These are phyloP conservation scores for Aspergillus homomorphus DNA, from an alignment of 495 filamentous ascomycete genomes.

Conservation along the genomic window DNA sequence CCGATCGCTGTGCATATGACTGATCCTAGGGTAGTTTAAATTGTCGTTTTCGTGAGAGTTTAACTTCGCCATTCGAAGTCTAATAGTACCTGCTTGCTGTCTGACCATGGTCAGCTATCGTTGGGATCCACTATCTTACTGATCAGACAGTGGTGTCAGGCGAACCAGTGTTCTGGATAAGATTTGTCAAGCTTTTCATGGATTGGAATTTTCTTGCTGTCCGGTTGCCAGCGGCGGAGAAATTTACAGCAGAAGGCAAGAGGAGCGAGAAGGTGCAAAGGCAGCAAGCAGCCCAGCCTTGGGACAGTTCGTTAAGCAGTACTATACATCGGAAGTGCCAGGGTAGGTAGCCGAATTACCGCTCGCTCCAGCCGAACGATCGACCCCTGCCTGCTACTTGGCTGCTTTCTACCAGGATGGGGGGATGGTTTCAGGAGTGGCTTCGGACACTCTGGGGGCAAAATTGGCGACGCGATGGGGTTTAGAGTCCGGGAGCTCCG, in stretches of 20 bases:
- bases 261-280: neutral
- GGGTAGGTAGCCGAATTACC: neutral
- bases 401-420: conserved; percentile 1
- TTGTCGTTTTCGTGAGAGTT: neutral
- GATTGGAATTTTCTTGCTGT: neutral
- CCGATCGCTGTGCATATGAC: conserved; percentile 17
- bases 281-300: too few relatives aligned
- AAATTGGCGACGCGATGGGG: neutral
- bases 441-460: neutral
- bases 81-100: neutral
- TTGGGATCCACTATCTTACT: conserved; percentile 3
- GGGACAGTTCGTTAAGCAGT: too few relatives aligned
- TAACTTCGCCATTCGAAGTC: neutral
- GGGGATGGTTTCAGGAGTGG: neutral
- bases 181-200: conserved; percentile 19
- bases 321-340: too few relatives aligned
- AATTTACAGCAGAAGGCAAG: neutral
- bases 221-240: neutral
- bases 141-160: conserved; percentile 7
- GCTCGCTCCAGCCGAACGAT: neutral
- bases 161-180: conserved; percentile 14
- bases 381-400: neutral
- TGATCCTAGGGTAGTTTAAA: conserved; percentile 3
- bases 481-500: conserved; percentile 1
- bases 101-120: neutral